Evolutionary conservation across 768 basidiomycete genomes (phyloP).

Genomic region (Boletellus emodensis): DNA sequence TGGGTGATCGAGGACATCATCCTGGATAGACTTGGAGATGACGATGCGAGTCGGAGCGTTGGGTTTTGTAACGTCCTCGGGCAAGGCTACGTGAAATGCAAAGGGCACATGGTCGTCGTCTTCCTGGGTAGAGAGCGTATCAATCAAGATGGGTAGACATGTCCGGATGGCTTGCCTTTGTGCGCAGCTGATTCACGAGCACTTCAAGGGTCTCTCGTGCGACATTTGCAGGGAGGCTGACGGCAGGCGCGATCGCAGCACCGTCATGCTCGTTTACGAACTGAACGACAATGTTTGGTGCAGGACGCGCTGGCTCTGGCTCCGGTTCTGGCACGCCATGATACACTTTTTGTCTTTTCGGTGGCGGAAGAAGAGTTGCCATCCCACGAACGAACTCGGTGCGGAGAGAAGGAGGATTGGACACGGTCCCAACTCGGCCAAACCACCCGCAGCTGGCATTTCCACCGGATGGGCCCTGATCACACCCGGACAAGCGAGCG

Average conservation of each 20-base stretch:
- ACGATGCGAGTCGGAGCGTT: conserved; percentile 69
- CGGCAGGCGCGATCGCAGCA: conserved; percentile 73
- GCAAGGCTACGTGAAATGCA: conserved; percentile 79
- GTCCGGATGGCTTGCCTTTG: conserved; percentile 48
- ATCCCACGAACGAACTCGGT: conserved; percentile 34
- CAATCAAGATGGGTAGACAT: conserved; percentile 10
- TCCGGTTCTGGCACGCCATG: conserved; percentile 68
- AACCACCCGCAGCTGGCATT: too few species aligned
- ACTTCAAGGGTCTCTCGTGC: conserved; percentile 79
- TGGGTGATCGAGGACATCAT: conserved; percentile 72
- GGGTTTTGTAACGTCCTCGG: conserved; percentile 48
- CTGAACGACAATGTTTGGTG: conserved; percentile 80
- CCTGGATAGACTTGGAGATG: conserved; percentile 78
- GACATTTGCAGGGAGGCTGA: conserved; percentile 86
- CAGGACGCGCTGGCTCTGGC: conserved; percentile 41
- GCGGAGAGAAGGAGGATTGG: not conserved
- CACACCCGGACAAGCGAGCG: too few species aligned
- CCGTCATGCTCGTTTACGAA: conserved; percentile 91
- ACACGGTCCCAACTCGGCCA: too few species aligned
- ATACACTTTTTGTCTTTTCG: conserved; percentile 82
- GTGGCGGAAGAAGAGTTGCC: conserved; percentile 85
- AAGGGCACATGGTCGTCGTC: conserved; percentile 95
- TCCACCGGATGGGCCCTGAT: too few species aligned
- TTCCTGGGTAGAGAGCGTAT: conserved; percentile 14
- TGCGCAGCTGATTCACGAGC: conserved; percentile 83